Conservation (phyloP, 352 stramenopile species). For the Phytophthora hibernalis region DNA sequence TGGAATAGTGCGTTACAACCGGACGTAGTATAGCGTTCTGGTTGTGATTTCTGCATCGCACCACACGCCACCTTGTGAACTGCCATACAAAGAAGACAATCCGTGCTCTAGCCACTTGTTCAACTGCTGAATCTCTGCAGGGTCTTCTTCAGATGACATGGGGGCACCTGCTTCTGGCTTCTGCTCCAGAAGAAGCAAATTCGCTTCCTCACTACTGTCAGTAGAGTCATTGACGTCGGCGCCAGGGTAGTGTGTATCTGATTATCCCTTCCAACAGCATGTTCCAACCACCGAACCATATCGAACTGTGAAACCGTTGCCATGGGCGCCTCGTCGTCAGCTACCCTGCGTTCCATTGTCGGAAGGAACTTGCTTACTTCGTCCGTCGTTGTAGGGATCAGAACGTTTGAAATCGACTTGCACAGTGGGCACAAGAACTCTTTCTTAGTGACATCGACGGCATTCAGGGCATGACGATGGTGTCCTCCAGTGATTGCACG, state of each 20-base stretch:
- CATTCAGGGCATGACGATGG: slow-evolving; percentile 93
- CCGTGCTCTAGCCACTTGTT: slow-evolving; percentile 73
- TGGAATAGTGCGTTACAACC: slow-evolving; percentile 83
- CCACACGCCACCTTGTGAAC: slow-evolving; percentile 86
- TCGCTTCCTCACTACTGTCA: slow-evolving; percentile 32
- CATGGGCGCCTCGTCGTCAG: slow-evolving; percentile 26
- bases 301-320: slow-evolving; percentile 33
- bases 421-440: slow-evolving; percentile 98
- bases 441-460: slow-evolving; percentile 96
- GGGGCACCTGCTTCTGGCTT: slow-evolving; percentile 28
- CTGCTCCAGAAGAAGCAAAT: slow-evolving; percentile 40
- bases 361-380: slow-evolving; percentile 52
- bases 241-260: background rate
- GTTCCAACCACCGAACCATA: slow-evolving; percentile 60
- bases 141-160: slow-evolving; percentile 20
- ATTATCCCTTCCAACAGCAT: slow-evolving; percentile 29
- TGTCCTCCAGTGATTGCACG: slow-evolving; percentile 92
- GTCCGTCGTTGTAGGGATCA: slow-evolving; percentile 90
- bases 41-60: slow-evolving; percentile 84
- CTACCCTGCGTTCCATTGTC: slow-evolving; percentile 23
- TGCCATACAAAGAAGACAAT: slow-evolving; percentile 82
- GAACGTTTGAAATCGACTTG: slow-evolving; percentile 97
- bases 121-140: slow-evolving; percentile 35
- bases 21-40: slow-evolving; percentile 79
- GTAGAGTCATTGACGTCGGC: slow-evolving; percentile 15